These are phyloP conservation scores for Aschersonia sp. DNA, from an alignment of 2,329 filamentous ascomycete genomes.

Conservation along the genomic window DNA sequence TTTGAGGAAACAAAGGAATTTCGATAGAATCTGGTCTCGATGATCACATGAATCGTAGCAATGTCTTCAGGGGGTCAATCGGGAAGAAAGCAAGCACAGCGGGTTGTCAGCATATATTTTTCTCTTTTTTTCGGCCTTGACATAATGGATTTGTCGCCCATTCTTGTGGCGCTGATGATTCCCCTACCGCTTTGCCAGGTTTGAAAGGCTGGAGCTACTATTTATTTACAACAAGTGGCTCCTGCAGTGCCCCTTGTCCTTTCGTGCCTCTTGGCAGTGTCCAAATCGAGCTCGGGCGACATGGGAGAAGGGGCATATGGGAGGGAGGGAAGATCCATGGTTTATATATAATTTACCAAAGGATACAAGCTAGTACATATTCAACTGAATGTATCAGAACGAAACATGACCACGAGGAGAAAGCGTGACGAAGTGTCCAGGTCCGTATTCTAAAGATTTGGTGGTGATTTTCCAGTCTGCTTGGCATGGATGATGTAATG, in stretches of 20 bases:
- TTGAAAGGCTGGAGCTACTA: too few relatives aligned
- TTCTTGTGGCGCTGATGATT: too few relatives aligned
- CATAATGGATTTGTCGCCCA: neutral
- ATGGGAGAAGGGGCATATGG: too few relatives aligned
- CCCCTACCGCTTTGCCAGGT: too few relatives aligned
- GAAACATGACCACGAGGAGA: neutral
- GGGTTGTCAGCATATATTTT: neutral
- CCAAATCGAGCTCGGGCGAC: neutral
- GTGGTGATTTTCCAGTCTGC: too few relatives aligned
- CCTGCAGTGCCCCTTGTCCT: neutral
- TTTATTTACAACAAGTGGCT: too few relatives aligned
- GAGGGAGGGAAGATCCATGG: neutral
- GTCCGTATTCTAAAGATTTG: too few relatives aligned
- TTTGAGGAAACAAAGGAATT: neutral
- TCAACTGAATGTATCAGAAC: neutral
- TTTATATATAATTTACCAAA: neutral
- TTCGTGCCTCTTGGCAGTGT: neutral
- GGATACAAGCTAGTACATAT: neutral
- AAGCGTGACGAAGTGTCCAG: too few relatives aligned
- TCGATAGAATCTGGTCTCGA: conserved; percentile 2
- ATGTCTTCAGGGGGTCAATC: neutral
- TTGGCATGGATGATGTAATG: neutral
- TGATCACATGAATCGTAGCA: conserved; percentile 3
- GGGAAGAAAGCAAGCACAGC: neutral
- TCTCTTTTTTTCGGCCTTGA: neutral